Percentiles rank a stretch among this genome's conserved stretches.
Evolutionary conservation across 2,329 filamentous ascomycete species (phyloP).

Genomic region (Fusarium lyarnte): DNA sequence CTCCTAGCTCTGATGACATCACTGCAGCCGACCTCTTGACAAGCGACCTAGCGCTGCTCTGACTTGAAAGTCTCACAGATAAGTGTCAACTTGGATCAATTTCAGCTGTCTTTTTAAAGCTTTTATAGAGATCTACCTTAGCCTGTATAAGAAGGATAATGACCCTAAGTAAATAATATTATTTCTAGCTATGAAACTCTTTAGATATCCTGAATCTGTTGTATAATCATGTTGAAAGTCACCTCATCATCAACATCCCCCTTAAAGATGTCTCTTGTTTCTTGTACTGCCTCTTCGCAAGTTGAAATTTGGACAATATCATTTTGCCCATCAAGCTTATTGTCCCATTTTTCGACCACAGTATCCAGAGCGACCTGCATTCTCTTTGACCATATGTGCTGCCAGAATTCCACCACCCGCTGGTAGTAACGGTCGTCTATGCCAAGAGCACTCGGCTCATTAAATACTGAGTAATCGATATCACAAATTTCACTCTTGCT

Average conservation of each 20-base stretch:
- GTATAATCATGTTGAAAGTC: fast-evolving
- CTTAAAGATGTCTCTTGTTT: fast-evolving
- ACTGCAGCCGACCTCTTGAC: too few relatives aligned
- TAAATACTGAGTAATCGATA: neutral
- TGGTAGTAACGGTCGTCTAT: too few relatives aligned
- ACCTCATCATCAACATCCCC: fast-evolving
- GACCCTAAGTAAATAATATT: fast-evolving
- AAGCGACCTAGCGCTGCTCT: too few relatives aligned
- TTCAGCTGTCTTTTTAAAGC: neutral
- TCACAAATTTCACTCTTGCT: fast-evolving
- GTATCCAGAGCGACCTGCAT: fast-evolving
- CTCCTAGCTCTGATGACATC: too few relatives aligned
- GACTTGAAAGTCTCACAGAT: too few relatives aligned
- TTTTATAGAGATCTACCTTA: fast-evolving
- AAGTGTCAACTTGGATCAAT: neutral
- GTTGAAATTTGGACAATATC: neutral
- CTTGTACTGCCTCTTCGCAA: fast-evolving
- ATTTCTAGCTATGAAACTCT: neutral
- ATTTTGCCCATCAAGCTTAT: fast-evolving
- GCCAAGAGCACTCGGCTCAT: fast-evolving
- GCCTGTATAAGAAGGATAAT: neutral
- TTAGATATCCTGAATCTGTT: neutral
- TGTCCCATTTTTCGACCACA: neutral
- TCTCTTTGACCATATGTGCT: fast-evolving
- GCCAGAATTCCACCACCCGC: fast-evolving